Evolutionary conservation across 2,329 filamentous ascomycete species (phyloP).

Genomic region (Cercospora beticola): DNA sequence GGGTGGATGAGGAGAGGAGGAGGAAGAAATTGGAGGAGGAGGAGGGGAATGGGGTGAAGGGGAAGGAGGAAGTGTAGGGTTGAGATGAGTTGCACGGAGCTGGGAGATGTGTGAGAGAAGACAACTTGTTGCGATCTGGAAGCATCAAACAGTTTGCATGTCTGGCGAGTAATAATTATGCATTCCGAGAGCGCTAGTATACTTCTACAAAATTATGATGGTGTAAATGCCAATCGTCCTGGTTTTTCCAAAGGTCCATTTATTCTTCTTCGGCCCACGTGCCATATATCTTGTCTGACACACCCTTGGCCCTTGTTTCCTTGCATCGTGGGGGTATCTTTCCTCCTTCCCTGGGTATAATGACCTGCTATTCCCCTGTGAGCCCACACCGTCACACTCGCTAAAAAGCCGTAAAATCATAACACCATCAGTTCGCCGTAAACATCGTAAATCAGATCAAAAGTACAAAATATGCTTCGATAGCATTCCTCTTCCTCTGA

Average conservation of each 20-base stretch:
- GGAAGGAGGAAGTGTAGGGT: background rate
- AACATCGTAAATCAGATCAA: background rate
- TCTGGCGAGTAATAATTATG: background rate
- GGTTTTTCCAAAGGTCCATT: background rate
- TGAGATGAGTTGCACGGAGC: background rate
- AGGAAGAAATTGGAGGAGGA: constrained; percentile 11
- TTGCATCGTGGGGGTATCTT: background rate
- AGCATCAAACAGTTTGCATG: background rate
- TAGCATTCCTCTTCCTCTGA: background rate
- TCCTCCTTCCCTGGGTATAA: background rate
- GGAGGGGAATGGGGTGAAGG: constrained; percentile 6
- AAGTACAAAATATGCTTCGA: background rate
- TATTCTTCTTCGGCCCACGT: background rate
- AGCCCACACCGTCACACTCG: background rate
- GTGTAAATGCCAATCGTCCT: background rate
- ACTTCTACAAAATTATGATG: background rate
- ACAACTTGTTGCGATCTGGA: background rate
- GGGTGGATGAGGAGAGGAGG: constrained; percentile 22
- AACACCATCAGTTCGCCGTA: background rate
- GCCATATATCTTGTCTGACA: background rate
- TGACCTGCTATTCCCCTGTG: background rate
- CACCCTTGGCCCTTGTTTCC: background rate
- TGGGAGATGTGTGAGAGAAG: background rate
- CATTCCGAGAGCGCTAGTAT: background rate
- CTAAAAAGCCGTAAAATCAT: background rate